phyloP scores from a whole-genome alignment of 129 eudicot species.

The Calendula officinalis region DNA sequence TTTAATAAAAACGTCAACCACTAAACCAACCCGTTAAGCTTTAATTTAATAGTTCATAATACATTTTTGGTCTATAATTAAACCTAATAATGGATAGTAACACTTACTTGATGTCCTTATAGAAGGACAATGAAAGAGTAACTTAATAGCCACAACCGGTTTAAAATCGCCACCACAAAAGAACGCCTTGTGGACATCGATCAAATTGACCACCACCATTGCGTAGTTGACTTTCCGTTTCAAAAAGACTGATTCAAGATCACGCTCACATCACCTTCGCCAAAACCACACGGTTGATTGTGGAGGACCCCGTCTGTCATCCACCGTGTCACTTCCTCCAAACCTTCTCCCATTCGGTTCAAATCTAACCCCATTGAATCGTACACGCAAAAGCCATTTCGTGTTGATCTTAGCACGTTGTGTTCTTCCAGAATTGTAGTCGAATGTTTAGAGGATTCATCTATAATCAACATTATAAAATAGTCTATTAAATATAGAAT shows the following conservation, averaged over 20 bases:
- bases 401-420: slow-evolving; percentile 68
- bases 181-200: slow-evolving; percentile 46
- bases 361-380: slow-evolving; percentile 68
- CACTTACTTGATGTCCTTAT: slow-evolving; percentile 66
- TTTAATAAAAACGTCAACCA: no score
- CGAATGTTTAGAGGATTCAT: slow-evolving; percentile 41
- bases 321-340: slow-evolving; percentile 59
- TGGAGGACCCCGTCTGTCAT: slow-evolving; percentile 57
- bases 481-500: no score
- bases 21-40: neutral
- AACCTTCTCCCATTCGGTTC: slow-evolving; percentile 36
- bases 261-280: slow-evolving; percentile 30
- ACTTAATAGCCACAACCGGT: slow-evolving; percentile 46
- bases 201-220: slow-evolving; percentile 58
- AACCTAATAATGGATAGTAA: neutral
- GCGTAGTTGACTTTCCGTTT: slow-evolving; percentile 56
- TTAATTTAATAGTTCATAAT: neutral
- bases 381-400: slow-evolving; percentile 73
- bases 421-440: slow-evolving; percentile 78
- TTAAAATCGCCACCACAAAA: slow-evolving; percentile 53
- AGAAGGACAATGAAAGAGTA: slow-evolving; percentile 45
- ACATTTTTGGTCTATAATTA: no score
- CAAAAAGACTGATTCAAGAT: slow-evolving; percentile 23
- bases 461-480: slow-evolving; percentile 22
- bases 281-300: slow-evolving; percentile 53